phyloP scores from a whole-genome alignment of 2,329 filamentous ascomycete genomes.

The Talaromyces sp. region DNA sequence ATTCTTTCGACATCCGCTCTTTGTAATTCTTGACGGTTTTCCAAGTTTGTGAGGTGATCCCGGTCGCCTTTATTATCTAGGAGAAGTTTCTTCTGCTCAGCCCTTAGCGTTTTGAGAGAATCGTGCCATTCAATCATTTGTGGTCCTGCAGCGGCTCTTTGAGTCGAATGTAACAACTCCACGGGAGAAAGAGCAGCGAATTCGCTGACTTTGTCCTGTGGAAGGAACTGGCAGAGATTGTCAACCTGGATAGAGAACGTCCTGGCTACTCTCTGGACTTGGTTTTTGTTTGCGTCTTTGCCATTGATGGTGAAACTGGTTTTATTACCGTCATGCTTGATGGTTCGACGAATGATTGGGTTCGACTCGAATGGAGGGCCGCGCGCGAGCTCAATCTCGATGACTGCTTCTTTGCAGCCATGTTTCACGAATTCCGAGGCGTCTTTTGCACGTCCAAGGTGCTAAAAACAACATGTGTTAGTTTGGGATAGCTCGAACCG shows the following conservation, averaged over 20 bases:
- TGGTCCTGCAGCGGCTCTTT: constrained; percentile 78
- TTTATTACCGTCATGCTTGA: constrained; percentile 77
- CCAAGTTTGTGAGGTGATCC: constrained; percentile 62
- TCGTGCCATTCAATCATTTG: constrained; percentile 77
- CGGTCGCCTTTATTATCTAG: constrained; percentile 54
- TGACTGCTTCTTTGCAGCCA: constrained; percentile 68
- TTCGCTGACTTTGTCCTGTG: constrained; percentile 91
- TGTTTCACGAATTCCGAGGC: constrained; percentile 92
- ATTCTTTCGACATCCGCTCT: constrained; percentile 79
- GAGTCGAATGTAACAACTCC: constrained; percentile 77
- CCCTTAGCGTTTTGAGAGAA: constrained; percentile 65
- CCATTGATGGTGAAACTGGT: constrained; percentile 75
- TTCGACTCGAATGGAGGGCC: constrained; percentile 56
- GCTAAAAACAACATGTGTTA: constrained; percentile 34
- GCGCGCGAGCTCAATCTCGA: constrained; percentile 85
- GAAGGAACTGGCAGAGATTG: constrained; percentile 94
- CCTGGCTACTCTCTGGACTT: constrained; percentile 63
- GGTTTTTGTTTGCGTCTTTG: constrained; percentile 55
- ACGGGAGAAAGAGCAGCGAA: constrained; percentile 81
- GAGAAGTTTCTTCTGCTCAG: constrained; percentile 62
- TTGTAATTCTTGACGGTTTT: constrained; percentile 69
- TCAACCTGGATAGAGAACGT: constrained; percentile 88
- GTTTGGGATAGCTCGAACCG: background rate
- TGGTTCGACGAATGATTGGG: constrained; percentile 68
- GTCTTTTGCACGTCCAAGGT: constrained; percentile 80